Evolutionary conservation across 2,329 filamentous ascomycete genomes (phyloP).

Genomic region (Aspergillus bombycis): DNA sequence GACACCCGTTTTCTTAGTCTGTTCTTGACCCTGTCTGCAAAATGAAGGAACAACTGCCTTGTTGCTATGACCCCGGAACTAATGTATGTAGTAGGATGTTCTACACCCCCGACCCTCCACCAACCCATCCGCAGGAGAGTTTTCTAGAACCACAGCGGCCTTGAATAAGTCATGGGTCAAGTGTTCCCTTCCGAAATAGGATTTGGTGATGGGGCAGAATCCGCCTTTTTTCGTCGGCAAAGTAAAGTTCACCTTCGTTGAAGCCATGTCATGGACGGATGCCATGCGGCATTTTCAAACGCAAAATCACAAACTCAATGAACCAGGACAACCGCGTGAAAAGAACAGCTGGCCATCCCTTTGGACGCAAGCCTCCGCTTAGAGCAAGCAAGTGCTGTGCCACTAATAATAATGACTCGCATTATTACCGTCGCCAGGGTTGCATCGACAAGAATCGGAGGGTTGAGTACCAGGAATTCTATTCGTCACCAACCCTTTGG

Average conservation of each 20-base stretch:
- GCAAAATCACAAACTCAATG: not conserved
- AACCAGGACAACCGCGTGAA: not conserved
- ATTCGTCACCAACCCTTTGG: conserved; percentile 30
- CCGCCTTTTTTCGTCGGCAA: too few relatives aligned
- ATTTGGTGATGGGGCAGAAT: not conserved
- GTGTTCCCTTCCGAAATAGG: not conserved
- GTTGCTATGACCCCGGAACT: not conserved
- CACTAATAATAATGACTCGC: conserved; percentile 10
- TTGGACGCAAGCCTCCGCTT: conserved; percentile 18
- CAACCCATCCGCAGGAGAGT: not conserved
- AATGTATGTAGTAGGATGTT: not conserved
- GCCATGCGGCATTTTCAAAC: conserved; percentile 3
- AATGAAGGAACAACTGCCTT: not conserved
- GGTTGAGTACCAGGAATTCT: conserved; percentile 11
- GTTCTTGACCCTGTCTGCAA: not conserved
- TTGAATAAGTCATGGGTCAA: not conserved
- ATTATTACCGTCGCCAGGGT: conserved; percentile 17
- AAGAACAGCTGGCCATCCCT: conserved; percentile 8
- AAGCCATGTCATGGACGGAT: not conserved
- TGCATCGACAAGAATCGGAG: conserved; percentile 19
- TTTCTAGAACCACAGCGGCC: not conserved
- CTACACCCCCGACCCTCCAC: not conserved
- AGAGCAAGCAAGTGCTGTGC: conserved; percentile 1
- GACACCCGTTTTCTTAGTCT: not conserved
- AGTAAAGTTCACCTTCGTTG: not conserved